These are phyloP conservation scores for Leccinellum albellum DNA, from an alignment of 768 basidiomycete species.

Conservation along the genomic window DNA sequence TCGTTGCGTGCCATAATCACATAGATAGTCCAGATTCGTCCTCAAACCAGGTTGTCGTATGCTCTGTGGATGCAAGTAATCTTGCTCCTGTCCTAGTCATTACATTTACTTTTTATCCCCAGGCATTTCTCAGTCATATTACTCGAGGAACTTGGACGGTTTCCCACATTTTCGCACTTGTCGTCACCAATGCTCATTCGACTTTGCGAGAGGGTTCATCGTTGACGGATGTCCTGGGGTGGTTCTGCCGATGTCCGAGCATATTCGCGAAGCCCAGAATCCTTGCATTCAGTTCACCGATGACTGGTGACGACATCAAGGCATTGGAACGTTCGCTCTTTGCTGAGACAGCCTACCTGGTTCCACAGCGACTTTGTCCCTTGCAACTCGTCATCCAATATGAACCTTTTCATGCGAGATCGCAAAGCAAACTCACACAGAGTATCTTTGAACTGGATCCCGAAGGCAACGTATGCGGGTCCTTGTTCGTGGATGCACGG, in stretches of 20 bases:
- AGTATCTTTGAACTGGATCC: constrained; percentile 46
- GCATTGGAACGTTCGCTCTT: constrained; percentile 39
- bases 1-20: constrained; percentile 10
- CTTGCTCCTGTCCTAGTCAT: not conserved
- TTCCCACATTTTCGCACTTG: constrained; percentile 41
- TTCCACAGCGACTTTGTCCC: constrained; percentile 37
- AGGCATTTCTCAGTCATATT: constrained; percentile 43
- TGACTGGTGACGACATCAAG: constrained; percentile 29
- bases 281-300: constrained; percentile 36
- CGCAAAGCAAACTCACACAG: constrained; percentile 43
- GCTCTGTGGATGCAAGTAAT: constrained; percentile 37
- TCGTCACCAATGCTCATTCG: constrained; percentile 42
- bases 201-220: constrained; percentile 37
- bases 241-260: constrained; percentile 40
- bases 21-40: constrained; percentile 16
- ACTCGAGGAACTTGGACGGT: constrained; percentile 36
- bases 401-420: constrained; percentile 33
- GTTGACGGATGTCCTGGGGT: constrained; percentile 42
- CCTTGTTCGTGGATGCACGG: constrained; percentile 46
- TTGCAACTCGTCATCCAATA: constrained; percentile 55
- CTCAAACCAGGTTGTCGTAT: constrained; percentile 37
- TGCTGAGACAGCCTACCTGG: constrained; percentile 37
- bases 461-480: constrained; percentile 34
- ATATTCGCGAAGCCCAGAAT: constrained; percentile 39
- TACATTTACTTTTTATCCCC: constrained; percentile 4